Evolutionary conservation across 1,139 yeast species (phyloP).

Genomic region (Yamadazyma diospyri): DNA sequence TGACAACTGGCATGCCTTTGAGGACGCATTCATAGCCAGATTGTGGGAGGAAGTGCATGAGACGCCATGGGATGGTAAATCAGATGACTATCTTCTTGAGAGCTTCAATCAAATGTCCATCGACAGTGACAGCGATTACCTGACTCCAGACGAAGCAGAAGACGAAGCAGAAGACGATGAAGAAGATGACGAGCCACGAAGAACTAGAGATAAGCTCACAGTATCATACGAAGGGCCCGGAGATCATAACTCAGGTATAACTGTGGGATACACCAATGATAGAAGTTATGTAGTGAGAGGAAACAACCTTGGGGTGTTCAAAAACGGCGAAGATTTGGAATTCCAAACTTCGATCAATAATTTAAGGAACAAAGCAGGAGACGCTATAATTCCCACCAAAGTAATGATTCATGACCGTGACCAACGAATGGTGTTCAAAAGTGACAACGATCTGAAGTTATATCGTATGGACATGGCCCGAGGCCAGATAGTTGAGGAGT

Average conservation of each 20-base stretch:
- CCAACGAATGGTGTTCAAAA: slow-evolving; percentile 61
- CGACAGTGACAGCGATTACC: slow-evolving; percentile 23
- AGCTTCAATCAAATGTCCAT: slow-evolving; percentile 27
- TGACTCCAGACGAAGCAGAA: slow-evolving; percentile 14
- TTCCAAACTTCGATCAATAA: slow-evolving; percentile 67
- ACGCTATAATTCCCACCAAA: slow-evolving; percentile 53
- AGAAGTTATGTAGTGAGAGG: slow-evolving; percentile 80
- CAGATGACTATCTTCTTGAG: slow-evolving; percentile 24
- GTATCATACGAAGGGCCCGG: slow-evolving; percentile 17
- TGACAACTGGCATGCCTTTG: slow-evolving; percentile 14
- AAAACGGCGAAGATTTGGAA: slow-evolving; percentile 52
- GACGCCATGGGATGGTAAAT: slow-evolving; percentile 11
- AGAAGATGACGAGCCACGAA: slow-evolving; percentile 2
- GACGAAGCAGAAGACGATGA: slow-evolving; percentile 10
- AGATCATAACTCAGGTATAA: slow-evolving; percentile 56
- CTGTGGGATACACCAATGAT: slow-evolving; percentile 67
- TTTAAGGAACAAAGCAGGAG: slow-evolving; percentile 53
- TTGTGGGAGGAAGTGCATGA: slow-evolving; percentile 60
- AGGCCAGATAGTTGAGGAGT: slow-evolving; percentile 81
- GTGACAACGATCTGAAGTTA: slow-evolving; percentile 39
- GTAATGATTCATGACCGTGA: slow-evolving; percentile 79
- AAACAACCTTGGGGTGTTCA: slow-evolving; percentile 76
- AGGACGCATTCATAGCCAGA: slow-evolving; percentile 35
- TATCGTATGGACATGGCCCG: slow-evolving; percentile 75
- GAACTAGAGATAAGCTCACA: not conserved